Percentiles rank a stretch among this genome's conserved stretches.
Conservation (phyloP, 192 early-diverging fungal species). For the Rhizoclosmatium globosum region DNA sequence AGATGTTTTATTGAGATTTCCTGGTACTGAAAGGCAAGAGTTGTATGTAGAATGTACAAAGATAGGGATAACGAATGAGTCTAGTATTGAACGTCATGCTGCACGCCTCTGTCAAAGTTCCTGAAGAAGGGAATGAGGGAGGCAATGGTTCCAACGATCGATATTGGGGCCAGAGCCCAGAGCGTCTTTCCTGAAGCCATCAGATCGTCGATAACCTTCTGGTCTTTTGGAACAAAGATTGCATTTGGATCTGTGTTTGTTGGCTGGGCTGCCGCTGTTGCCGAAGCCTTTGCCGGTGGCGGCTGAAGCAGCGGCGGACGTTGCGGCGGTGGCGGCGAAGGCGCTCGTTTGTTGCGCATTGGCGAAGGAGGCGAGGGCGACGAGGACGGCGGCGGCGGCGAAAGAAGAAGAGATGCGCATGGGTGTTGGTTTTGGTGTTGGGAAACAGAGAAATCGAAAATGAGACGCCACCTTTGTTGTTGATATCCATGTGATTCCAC, state of each 20-base stretch:
- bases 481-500: no score
- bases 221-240: not conserved
- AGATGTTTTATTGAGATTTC: no score
- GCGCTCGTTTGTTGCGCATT: not conserved
- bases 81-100: not conserved
- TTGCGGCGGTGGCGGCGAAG: not conserved
- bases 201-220: conserved; percentile 1
- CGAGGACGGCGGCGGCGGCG: not conserved
- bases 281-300: not conserved
- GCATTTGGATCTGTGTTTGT: not conserved
- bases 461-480: no score
- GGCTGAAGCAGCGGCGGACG: not conserved
- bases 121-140: conserved; percentile 21
- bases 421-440: no score
- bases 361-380: not conserved
- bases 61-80: no score
- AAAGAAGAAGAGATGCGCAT: not conserved
- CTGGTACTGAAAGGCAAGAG: no score
- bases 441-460: no score
- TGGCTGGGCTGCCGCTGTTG: not conserved
- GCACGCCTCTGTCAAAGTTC: conserved; percentile 24
- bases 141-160: conserved; percentile 22
- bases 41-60: no score
- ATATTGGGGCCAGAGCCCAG: conserved; percentile 14
- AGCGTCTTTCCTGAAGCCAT: conserved; percentile 19